Evolutionary conservation across 768 basidiomycete species (phyloP), one percentile per base, ranked within the genome.

Genomic region (Candolleomyces aberdarensis): DNA sequence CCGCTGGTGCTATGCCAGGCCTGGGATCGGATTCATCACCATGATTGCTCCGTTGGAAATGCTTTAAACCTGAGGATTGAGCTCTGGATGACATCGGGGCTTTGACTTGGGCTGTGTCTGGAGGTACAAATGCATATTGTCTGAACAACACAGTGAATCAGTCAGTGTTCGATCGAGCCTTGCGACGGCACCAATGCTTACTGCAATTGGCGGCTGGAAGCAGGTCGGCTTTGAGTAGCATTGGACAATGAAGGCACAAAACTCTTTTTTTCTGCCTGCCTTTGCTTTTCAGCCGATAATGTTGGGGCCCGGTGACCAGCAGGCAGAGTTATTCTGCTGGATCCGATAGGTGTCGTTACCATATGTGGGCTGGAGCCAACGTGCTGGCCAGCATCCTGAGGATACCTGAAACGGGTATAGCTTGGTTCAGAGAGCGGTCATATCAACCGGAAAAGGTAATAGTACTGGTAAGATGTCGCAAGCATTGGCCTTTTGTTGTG

Each of bases 401-500:
- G 61, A 29, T 54, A 31, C 65, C 22, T 56, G 19, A 46, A 17
- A 13, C 5, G 56, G 48, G 55, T 39, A 56, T 32, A 55, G 51
- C 19, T 48, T 72, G 61, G 64, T 80, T 69, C 65, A 70, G 13
- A 73, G 63, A 70, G 61, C 58, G 65, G 29, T 61, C 55, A 31
- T 68, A 60, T 51, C 66, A 69, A 26, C 71, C 72, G 51, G 26
- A 56, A 29, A 50, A 56, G 19, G 44, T 48, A 29, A 11, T 13
- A 36, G 64, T 66, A 72, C 71, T 71, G 67, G 20, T 67, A 65
- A 49, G 67, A 63, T 46, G 80, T 78, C 17, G 41, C 15, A 3
- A 69, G 65, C 78, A 86, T 84, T 57, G 75, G 78, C 17, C 91
- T 85, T 67, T 92, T 93, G 51, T 86, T 85, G 63, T 89, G 89